phyloP scores from a whole-genome alignment of 768 basidiomycete species.

The Filobasidium wieringae region DNA sequence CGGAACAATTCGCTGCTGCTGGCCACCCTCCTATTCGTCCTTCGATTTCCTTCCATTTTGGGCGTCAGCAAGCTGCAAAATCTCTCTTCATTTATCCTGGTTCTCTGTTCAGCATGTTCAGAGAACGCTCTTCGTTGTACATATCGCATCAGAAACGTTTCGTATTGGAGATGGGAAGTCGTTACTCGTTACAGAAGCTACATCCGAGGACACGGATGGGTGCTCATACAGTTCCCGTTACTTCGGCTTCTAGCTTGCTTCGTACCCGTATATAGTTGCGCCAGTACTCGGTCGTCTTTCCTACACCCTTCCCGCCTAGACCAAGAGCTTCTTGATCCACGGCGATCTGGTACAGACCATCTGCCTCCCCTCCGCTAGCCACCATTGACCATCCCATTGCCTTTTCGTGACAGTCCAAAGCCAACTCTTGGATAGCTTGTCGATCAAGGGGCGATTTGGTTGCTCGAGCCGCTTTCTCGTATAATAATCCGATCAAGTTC shows the following conservation, averaged over 20 bases:
- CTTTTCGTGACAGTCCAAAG: conserved; percentile 28
- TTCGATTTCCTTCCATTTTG: too few species aligned
- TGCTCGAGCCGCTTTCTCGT: conserved; percentile 2
- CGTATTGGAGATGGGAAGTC: too few species aligned
- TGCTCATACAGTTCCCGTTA: too few species aligned
- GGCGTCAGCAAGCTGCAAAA: neutral
- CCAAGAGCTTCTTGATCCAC: conserved; percentile 16
- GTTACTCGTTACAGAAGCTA: too few species aligned
- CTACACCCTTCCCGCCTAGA: neutral
- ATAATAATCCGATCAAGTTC: conserved; percentile 13
- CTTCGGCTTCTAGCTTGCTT: conserved; percentile 16
- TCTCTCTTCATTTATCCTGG: neutral
- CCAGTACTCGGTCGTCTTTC: conserved; percentile 27
- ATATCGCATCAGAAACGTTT: too few species aligned
- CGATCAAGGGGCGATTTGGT: neutral
- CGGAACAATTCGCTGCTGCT: too few species aligned
- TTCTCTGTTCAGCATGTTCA: too few species aligned
- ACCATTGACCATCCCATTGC: conserved; percentile 24
- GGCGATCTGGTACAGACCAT: conserved; percentile 16
- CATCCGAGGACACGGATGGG: too few species aligned
- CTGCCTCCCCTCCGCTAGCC: conserved; percentile 19
- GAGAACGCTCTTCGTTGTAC: neutral
- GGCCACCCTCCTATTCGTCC: too few species aligned
- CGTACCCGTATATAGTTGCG: conserved; percentile 27
- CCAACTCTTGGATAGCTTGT: conserved; percentile 13